These are phyloP conservation scores for Chlamydomonas schloesseri DNA, from an alignment of 139 green algal genomes.

Conservation along the genomic window DNA sequence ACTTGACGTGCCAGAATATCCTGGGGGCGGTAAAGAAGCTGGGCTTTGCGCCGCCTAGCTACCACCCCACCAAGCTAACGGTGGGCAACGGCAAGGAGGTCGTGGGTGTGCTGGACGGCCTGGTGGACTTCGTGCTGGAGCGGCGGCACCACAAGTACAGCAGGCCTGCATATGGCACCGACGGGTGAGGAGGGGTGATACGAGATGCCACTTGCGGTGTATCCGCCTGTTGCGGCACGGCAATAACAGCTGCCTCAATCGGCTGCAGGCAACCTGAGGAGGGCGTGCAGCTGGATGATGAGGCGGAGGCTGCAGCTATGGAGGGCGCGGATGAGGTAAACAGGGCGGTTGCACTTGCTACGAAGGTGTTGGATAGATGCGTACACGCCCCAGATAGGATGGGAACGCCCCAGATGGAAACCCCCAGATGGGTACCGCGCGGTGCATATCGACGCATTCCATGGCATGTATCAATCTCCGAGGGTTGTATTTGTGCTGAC, in stretches of 20 bases:
- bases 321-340: slow-evolving; percentile 60
- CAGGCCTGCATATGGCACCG: slow-evolving; percentile 60
- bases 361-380: not conserved
- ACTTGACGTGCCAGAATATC: slow-evolving; percentile 64
- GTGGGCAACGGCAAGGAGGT: slow-evolving; percentile 73
- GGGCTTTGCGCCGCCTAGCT: slow-evolving; percentile 67
- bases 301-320: slow-evolving; percentile 50
- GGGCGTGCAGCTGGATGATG: slow-evolving; percentile 59
- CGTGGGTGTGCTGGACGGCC: slow-evolving; percentile 68
- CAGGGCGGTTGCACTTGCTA: too few relatives aligned
- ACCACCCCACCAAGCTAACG: slow-evolving; percentile 74
- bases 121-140: slow-evolving; percentile 72
- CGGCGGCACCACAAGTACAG: slow-evolving; percentile 60
- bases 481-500: too few relatives aligned
- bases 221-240: too few relatives aligned
- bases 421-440: too few relatives aligned
- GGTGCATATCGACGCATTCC: too few relatives aligned
- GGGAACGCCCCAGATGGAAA: too few relatives aligned
- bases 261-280: slow-evolving; percentile 43
- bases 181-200: slow-evolving; percentile 50
- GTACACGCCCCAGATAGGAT: too few relatives aligned
- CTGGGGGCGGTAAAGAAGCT: slow-evolving; percentile 52
- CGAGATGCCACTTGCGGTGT: too few relatives aligned
- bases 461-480: too few relatives aligned
- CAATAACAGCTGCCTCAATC: too few relatives aligned